phyloP scores from a whole-genome alignment of 441 rosid genomes.

The Croton laevigatus region DNA sequence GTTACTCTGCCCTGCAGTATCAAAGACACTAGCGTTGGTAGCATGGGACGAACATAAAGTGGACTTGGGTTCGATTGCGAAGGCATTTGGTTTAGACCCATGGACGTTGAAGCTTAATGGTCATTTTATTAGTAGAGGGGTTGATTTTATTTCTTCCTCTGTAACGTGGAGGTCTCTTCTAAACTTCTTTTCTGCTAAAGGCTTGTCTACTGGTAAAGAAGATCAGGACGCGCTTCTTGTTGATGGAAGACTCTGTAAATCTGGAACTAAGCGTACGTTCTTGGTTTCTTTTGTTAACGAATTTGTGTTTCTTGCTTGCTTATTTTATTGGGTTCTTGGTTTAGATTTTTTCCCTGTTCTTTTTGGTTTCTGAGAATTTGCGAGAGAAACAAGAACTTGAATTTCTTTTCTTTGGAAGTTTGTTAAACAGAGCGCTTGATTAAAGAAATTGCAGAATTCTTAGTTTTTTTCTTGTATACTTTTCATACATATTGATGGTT shows the following conservation, averaged over 20 bases:
- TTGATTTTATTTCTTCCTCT: slow-evolving; percentile 55
- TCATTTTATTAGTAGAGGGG: slow-evolving; percentile 75
- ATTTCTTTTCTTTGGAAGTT: background rate
- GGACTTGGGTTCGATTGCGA: slow-evolving; percentile 64
- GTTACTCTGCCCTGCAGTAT: slow-evolving; percentile 56
- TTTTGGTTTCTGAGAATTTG: background rate
- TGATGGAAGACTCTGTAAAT: slow-evolving; percentile 58
- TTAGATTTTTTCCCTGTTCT: background rate
- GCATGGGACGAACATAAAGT: slow-evolving; percentile 57
- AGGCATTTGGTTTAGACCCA: slow-evolving; percentile 65
- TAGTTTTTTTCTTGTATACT: background rate
- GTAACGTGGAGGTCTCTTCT: slow-evolving; percentile 83
- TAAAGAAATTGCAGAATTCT: background rate
- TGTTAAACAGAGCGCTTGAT: background rate
- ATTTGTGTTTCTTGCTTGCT: background rate
- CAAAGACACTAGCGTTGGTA: slow-evolving; percentile 38
- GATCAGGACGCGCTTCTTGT: slow-evolving; percentile 57
- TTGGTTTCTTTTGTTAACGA: background rate
- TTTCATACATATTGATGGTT: background rate
- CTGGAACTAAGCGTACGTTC: slow-evolving; percentile 57
- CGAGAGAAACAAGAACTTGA: background rate
- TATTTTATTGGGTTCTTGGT: background rate
- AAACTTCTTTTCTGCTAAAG: slow-evolving; percentile 73
- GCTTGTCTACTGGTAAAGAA: slow-evolving; percentile 61
- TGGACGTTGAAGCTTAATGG: slow-evolving; percentile 72